phyloP scores from a whole-genome alignment of 2,329 filamentous ascomycete genomes.

The Huntiella savannae region DNA sequence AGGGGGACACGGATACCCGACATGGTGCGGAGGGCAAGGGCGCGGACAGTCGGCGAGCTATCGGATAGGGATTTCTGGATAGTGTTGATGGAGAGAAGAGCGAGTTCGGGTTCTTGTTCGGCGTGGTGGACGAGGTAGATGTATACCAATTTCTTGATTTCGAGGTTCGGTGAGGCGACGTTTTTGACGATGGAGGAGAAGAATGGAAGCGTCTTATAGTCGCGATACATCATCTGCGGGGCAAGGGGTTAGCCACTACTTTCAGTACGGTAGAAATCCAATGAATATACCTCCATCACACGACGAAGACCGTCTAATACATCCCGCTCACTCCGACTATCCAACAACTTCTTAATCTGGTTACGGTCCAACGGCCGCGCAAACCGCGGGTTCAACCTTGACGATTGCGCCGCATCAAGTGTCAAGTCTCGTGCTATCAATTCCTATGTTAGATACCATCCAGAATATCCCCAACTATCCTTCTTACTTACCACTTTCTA shows the following conservation, averaged over 20 bases:
- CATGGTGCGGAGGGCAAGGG: slow-evolving; percentile 89
- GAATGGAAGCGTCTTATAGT: slow-evolving; percentile 73
- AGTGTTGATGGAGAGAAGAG: slow-evolving; percentile 90
- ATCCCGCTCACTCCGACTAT: slow-evolving; percentile 83
- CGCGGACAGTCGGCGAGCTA: slow-evolving; percentile 72
- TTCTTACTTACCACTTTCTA: slow-evolving; percentile 62
- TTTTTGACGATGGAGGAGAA: slow-evolving; percentile 99
- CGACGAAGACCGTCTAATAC: slow-evolving; percentile 78
- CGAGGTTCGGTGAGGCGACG: slow-evolving; percentile 78
- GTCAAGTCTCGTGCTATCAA: slow-evolving; percentile 77
- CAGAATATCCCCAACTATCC: neutral
- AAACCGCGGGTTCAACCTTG: slow-evolving; percentile 44
- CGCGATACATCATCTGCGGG: slow-evolving; percentile 81
- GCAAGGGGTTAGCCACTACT: neutral
- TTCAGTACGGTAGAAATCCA: neutral
- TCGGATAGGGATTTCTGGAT: slow-evolving; percentile 97
- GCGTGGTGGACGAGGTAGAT: slow-evolving; percentile 95
- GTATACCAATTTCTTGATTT: slow-evolving; percentile 96
- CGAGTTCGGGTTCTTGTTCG: slow-evolving; percentile 86
- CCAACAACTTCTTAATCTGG: slow-evolving; percentile 85
- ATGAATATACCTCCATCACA: slow-evolving; percentile 58
- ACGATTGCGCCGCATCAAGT: slow-evolving; percentile 85
- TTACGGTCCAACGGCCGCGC: slow-evolving; percentile 51
- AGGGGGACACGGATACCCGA: slow-evolving; percentile 92
- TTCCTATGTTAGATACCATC: neutral